Evolutionary conservation across 2,329 filamentous ascomycete genomes (phyloP).

Genomic region (Ceratocystis variospora): DNA sequence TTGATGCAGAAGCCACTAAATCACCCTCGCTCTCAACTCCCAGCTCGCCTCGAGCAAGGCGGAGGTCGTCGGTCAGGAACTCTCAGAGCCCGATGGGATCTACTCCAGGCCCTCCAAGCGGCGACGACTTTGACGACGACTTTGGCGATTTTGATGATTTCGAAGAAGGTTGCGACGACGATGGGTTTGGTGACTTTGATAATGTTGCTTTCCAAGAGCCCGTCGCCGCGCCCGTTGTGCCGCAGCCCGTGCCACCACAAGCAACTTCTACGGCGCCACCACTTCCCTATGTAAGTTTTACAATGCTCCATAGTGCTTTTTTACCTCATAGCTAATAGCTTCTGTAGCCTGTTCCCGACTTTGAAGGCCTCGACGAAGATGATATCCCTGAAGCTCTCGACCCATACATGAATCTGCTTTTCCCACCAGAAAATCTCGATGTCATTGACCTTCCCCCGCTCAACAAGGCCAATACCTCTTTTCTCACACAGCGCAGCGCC

Average conservation of each 20-base stretch:
- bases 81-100: slow-evolving; percentile 20
- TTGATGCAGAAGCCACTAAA: slow-evolving; percentile 10
- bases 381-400: slow-evolving; percentile 48
- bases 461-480: slow-evolving; percentile 49
- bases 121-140: slow-evolving; percentile 42
- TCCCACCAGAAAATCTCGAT: slow-evolving; percentile 43
- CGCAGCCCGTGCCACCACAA: slow-evolving; percentile 19
- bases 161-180: slow-evolving; percentile 42
- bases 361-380: slow-evolving; percentile 46
- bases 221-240: slow-evolving; percentile 24
- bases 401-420: slow-evolving; percentile 53
- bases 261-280: slow-evolving; percentile 27
- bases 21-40: slow-evolving; percentile 21
- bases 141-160: slow-evolving; percentile 53
- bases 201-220: slow-evolving; percentile 50
- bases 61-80: slow-evolving; percentile 11
- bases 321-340: slow-evolving; percentile 11
- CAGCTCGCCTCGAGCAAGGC: slow-evolving; percentile 14
- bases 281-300: slow-evolving; percentile 33
- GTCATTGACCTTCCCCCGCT: slow-evolving; percentile 37
- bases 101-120: slow-evolving; percentile 20
- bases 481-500: slow-evolving; percentile 72
- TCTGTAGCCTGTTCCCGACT: slow-evolving; percentile 51
- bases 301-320: neutral
- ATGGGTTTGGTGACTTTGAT: slow-evolving; percentile 57